Evolutionary conservation across 208 protist species (phyloP), one percentile per base, ranked within the genome.

Genomic region (Trypanosomatidae sp.): DNA sequence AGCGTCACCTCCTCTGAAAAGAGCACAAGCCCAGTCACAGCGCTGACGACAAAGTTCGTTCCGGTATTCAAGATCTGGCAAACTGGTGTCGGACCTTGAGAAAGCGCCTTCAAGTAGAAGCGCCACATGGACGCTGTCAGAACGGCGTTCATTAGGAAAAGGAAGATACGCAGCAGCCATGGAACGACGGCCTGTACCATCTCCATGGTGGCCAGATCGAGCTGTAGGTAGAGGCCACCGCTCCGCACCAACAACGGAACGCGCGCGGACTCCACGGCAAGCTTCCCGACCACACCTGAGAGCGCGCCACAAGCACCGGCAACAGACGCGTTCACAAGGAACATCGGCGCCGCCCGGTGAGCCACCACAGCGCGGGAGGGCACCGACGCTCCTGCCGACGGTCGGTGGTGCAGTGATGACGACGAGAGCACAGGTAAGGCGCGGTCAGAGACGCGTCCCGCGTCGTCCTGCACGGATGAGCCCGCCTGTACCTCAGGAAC

Each of bases 111-210:
- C 28, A 96, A 28, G 62, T 94, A 92, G 79, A 87, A 93, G 33
- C 90, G 86, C 90, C 92, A 96, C 92, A 96, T 96, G 62, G 91
- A 84, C 62, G 74, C 90, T 12, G 90, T 96, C 69, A 84, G 86
- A 50, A 92, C 28, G 15, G 77, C 84, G 71, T 95, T 96, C 46
- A 73, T 28, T 3, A 73, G 62, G 60, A 93, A 88, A 25, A 89
- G 81, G 19, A 81, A 10, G 17, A 76, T 70, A 28, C 91, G 88
- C 49, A 91, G 30, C 49, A 75, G 68, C 74, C 82, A 77, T n/a
- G 79, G 66, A 9, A 83, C 71, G 8, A 69, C 66, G n/a, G 62
- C 17, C 66, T 80, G 70, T 49, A 76, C 71, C n/a, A 33, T 44
- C 33, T 47, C 76, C 13, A 69, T 67, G 2, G 76, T 73, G 33